Base-by-base conservation (phyloP, 139 green algal genomes). In the Chlorella vulgaris region DNA sequence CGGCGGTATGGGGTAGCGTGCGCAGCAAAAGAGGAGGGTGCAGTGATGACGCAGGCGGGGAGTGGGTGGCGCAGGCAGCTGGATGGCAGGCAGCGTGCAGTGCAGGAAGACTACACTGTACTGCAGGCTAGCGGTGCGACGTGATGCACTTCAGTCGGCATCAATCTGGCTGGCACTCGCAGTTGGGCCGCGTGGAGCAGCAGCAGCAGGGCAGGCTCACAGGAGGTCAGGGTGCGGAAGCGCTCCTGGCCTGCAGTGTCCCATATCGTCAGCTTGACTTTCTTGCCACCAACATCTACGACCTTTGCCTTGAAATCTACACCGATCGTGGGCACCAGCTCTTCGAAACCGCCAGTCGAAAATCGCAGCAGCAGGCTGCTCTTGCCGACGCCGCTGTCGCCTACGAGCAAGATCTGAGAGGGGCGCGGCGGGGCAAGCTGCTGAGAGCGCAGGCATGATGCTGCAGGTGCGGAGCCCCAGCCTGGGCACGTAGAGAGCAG, bases 241-340 rank as follows among this genome's bases (percentile, higher is more conserved):
- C 96, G 88, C 84, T 99, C 96, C 76, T 93, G 90, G 3, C 90
- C 90, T 43, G 93, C 93, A 50, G 95, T 98, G 84, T 98, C 95
- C 95, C 95, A 98, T 4, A 98, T 92, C 13, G 94, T 97, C 4
- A 98, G 92, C 78, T 98, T 98, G 62, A 98, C 76, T 26, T 88
- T 76, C 77, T 97, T 94, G 39, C 87, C 92, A 1, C 90, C 74
- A 1, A 97, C n/a, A 0, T 86, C 90, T 3, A 98, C 26, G 61
- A 92, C 93, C 81, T 99, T 99, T 6, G 98, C 88, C 55, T 95
- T 94, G 80, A 99, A 99, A 81, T 99, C 96, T 2, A 99, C 96
- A 89, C 94, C 95, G 69, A 98, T 97, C 21, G 93, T 97, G 0
- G 92, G 94, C 4, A 85, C 90, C 33, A 86, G 82, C 19, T 97